phyloP scores from a whole-genome alignment of 768 basidiomycete genomes.

The Podaxis sp. region DNA sequence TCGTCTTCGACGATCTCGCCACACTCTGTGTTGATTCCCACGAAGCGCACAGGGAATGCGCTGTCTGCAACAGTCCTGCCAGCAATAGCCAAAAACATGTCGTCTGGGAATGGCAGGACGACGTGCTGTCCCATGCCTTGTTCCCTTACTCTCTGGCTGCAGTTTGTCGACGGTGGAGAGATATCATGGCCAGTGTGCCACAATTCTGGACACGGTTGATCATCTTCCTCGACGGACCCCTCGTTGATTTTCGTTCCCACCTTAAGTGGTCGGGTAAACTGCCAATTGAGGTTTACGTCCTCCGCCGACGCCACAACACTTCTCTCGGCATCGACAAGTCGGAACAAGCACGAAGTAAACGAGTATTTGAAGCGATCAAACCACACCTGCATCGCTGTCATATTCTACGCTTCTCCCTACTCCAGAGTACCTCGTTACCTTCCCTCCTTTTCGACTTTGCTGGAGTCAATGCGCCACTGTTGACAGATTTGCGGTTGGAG shows the following conservation, averaged over 20 bases:
- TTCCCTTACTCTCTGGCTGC: slow-evolving; percentile 17
- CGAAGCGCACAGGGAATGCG: slow-evolving; percentile 5
- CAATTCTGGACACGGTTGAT: slow-evolving; percentile 23
- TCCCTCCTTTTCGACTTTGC: slow-evolving; percentile 11
- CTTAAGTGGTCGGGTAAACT: slow-evolving; percentile 17
- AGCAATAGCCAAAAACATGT: background rate
- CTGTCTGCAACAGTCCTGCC: slow-evolving; percentile 1
- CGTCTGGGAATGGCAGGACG: slow-evolving; percentile 9
- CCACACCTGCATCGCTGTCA: slow-evolving; percentile 21
- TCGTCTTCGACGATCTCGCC: slow-evolving; percentile 6
- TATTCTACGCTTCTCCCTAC: slow-evolving; percentile 20
- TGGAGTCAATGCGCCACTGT: slow-evolving; percentile 9
- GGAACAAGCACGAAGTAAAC: background rate
- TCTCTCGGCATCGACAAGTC: slow-evolving; percentile 9
- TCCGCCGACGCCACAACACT: slow-evolving; percentile 15
- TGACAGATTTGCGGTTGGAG: slow-evolving; percentile 13
- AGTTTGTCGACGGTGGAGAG: slow-evolving; percentile 16
- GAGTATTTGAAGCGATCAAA: slow-evolving; percentile 17
- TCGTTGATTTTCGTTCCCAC: slow-evolving; percentile 11
- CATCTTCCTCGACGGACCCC: slow-evolving; percentile 18
- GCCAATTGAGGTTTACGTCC: slow-evolving; percentile 18
- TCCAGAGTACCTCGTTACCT: slow-evolving; percentile 23
- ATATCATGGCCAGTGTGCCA: slow-evolving; percentile 12
- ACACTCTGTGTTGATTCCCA: background rate
- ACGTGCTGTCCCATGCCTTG: background rate